These are phyloP conservation scores for Kwoniella shivajii DNA, from an alignment of 1,284 basidiomycete species.

Conservation along the genomic window DNA sequence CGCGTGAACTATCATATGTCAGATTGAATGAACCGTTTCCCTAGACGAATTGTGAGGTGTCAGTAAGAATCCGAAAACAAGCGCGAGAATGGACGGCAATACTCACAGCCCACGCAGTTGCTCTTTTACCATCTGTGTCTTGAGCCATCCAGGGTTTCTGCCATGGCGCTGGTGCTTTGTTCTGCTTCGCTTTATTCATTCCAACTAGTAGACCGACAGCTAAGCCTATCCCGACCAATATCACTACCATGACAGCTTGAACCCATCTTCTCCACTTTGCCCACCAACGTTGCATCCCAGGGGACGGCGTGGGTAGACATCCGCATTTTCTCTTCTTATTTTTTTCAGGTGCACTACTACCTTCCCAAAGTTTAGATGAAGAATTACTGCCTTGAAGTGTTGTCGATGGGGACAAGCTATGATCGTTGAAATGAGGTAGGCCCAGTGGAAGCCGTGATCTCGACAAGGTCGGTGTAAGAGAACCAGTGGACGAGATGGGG, in stretches of 20 bases:
- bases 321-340: conserved; percentile 4
- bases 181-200: conserved; percentile 10
- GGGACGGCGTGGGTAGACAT: conserved; percentile 5
- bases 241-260: conserved; percentile 19
- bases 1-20: conserved; percentile 35
- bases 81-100: neutral
- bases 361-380: conserved; percentile 39
- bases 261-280: conserved; percentile 39
- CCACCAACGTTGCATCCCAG: conserved; percentile 27
- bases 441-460: neutral
- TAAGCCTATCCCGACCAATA: conserved; percentile 34
- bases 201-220: conserved; percentile 41
- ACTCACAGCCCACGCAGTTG: conserved; percentile 18
- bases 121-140: conserved; percentile 22
- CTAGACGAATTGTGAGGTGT: neutral
- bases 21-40: conserved; percentile 28
- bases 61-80: neutral
- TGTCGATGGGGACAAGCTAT: neutral
- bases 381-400: conserved; percentile 7
- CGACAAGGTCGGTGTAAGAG: conserved; percentile 4
- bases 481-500: conserved; percentile 8
- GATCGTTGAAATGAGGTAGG: conserved; percentile 4
- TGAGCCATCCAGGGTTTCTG: conserved; percentile 13
- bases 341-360: neutral
- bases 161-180: neutral